A percentile compares a stretch with the other conserved stretches of the same genome.
These are phyloP conservation scores for Arthroderma sp. DNA, from an alignment of 2,329 filamentous ascomycete species.

Conservation along the genomic window DNA sequence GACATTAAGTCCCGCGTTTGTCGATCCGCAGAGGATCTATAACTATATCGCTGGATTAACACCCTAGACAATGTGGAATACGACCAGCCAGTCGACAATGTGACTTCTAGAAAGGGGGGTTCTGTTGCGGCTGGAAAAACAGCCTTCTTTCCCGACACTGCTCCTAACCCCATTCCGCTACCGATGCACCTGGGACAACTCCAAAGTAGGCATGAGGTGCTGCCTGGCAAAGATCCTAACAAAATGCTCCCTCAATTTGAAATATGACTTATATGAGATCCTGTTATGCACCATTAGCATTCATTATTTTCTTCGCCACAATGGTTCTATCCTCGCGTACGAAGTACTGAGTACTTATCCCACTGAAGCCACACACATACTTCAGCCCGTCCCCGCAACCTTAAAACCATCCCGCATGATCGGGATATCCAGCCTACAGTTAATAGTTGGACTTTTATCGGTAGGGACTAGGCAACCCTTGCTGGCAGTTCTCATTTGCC, in stretches of 20 bases:
- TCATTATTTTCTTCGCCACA: background rate
- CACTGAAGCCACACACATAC: background rate
- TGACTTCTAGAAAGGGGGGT: background rate
- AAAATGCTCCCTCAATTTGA: no score
- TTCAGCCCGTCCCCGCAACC: background rate
- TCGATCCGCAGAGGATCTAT: background rate
- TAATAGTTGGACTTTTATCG: background rate
- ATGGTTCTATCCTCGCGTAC: background rate
- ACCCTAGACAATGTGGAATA: background rate
- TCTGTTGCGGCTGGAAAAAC: background rate
- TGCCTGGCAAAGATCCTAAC: no score
- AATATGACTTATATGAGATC: background rate
- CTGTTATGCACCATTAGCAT: background rate
- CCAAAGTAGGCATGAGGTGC: background rate
- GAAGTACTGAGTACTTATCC: background rate
- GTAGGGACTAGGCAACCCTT: background rate
- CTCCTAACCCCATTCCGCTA: background rate
- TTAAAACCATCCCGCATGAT: background rate
- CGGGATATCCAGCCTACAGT: background rate
- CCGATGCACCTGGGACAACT: background rate
- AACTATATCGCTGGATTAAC: no score
- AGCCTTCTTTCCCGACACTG: background rate
- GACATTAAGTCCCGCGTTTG: background rate
- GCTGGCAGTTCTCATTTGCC: background rate
- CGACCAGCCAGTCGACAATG: background rate